phyloP scores from a whole-genome alignment of 306 rosid genomes.

The Inga laurina region DNA sequence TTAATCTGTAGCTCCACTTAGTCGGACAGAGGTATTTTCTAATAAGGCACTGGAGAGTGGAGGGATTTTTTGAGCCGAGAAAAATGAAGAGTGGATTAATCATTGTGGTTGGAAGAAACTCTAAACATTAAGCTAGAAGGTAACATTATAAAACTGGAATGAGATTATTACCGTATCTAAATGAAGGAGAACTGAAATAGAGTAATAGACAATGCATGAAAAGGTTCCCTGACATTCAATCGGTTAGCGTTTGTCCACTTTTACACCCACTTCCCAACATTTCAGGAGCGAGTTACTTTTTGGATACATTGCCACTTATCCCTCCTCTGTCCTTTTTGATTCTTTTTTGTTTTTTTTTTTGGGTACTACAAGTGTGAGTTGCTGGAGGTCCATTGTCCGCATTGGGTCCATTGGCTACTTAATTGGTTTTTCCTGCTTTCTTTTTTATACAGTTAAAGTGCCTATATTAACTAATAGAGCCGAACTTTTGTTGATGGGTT shows the following conservation, averaged over 20 bases:
- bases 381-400: not conserved
- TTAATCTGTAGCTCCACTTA: not conserved
- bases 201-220: not conserved
- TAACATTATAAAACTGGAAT: not conserved
- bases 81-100: not conserved
- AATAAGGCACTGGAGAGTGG: not conserved
- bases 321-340: not conserved
- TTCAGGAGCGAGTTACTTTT: too few relatives aligned
- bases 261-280: too few relatives aligned
- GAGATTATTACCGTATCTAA: not conserved
- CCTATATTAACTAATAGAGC: not conserved
- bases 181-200: not conserved
- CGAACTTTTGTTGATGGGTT: conserved; percentile 3
- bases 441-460: not conserved
- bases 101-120: not conserved
- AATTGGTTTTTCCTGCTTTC: not conserved
- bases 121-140: not conserved
- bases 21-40: not conserved
- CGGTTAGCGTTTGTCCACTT: not conserved
- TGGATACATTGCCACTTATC: not conserved
- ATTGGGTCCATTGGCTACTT: not conserved
- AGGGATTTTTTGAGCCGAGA: not conserved
- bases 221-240: not conserved
- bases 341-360: too few relatives aligned
- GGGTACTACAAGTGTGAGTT: not conserved